phyloP scores from a whole-genome alignment of 2,329 filamentous ascomycete genomes.

The Alternaria tenuissima region DNA sequence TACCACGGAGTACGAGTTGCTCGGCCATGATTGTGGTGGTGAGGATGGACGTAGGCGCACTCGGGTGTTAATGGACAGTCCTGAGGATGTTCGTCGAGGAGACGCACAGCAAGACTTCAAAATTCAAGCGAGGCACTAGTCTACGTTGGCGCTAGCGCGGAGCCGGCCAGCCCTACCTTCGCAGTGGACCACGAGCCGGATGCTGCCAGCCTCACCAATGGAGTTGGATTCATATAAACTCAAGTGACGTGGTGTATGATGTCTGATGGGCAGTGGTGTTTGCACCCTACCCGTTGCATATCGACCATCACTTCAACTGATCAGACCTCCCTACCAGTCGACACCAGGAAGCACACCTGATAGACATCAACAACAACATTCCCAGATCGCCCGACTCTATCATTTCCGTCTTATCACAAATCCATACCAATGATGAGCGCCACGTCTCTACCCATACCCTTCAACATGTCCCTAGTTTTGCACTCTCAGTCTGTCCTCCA shows the following conservation, averaged over 20 bases:
- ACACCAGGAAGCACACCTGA: neutral
- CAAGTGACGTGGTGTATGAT: neutral
- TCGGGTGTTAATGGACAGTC: slow-evolving; percentile 37
- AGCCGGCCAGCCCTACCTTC: neutral
- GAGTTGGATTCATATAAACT: neutral
- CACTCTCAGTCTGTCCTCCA: neutral
- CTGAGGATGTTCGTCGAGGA: slow-evolving; percentile 30
- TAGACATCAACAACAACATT: neutral
- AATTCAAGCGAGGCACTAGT: slow-evolving; percentile 20
- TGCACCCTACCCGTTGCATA: accelerated
- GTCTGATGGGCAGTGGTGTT: neutral
- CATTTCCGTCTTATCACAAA: neutral
- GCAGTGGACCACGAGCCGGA: neutral
- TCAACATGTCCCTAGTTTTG: neutral
- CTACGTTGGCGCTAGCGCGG: neutral
- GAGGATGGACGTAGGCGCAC: slow-evolving; percentile 43
- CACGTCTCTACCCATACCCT: neutral
- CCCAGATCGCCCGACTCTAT: neutral
- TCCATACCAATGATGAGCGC: accelerated
- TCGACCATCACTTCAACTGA: neutral
- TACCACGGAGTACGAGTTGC: slow-evolving; percentile 95
- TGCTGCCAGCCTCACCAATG: neutral
- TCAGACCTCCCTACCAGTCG: neutral
- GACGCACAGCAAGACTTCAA: slow-evolving; percentile 16
- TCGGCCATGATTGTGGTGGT: slow-evolving; percentile 74